Base-by-base conservation (phyloP, 2,329 filamentous ascomycete species). In the Verticillium dahliae region DNA sequence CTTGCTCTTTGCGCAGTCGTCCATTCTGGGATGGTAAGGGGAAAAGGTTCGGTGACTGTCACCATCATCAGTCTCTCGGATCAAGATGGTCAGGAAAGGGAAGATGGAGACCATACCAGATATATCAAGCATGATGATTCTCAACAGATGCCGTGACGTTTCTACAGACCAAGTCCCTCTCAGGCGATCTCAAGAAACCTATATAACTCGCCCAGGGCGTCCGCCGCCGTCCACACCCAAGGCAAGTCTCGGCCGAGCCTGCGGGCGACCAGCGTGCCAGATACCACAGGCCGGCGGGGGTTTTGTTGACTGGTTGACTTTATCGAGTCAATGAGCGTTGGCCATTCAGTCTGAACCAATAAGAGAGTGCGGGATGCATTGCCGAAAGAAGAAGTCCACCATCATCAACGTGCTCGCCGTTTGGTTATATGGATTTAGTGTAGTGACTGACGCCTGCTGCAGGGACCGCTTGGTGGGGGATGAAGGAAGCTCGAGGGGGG, bases 1-100 rank as follows among this genome's bases (percentile, higher is more conserved):
- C 66, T 70, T 1, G 58, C 56, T 10, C 65, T 34, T 18, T 73
- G 71, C 1, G 66, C 67, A n/a, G 62, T 54, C 39, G 64, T 68
- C 72, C 72, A 66, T 58, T 65, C 63, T 27, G 55, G 31, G 27
- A 66, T 60, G n/a, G 65, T 66, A 41, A 65, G 59, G n/a, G 64
- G 64, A 13, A 65, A 63, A 10, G 38, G 7, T 27, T 50, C 27
- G 27, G 27, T 4, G 27, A 27, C 27, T 27, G 4, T 27, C 27
- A 27, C 27, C 27, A 27, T 27, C 27, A 27, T 27, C 27, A 27
- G 27, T 27, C 27, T 27, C 27, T 27, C 27, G 27, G 27, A 45
- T 14, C 7, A 45, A 45, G 6, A 45, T 15, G 7, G 15, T 22
- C 4, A 9, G 4, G 7, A 18, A 27, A 22, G 13, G n/a, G n/a